A percentile compares a stretch with the other conserved stretches of the same genome.
These are phyloP conservation scores for Crithidia mellificae DNA, from an alignment of 208 protist genomes.

Conservation along the genomic window DNA sequence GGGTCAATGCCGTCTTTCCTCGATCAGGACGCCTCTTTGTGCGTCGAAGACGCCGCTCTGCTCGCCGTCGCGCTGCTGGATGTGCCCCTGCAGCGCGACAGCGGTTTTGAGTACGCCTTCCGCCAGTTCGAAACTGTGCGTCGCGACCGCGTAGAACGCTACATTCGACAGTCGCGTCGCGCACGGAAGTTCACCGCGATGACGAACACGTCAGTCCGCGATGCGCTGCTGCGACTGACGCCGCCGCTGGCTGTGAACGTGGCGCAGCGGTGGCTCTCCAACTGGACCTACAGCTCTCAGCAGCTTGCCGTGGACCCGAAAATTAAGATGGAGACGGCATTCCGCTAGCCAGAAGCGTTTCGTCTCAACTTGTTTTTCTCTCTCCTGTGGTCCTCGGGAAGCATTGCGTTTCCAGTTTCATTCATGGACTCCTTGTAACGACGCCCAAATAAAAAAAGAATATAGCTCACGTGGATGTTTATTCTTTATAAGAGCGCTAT, in stretches of 20 bases:
- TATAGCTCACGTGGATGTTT: too few species aligned
- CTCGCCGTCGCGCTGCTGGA: slow-evolving; percentile 79
- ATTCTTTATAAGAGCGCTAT: too few species aligned
- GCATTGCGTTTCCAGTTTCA: too few species aligned
- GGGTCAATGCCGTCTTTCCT: slow-evolving; percentile 85
- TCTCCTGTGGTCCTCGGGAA: neutral
- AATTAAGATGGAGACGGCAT: slow-evolving; percentile 83
- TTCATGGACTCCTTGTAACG: too few species aligned
- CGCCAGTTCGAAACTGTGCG: slow-evolving; percentile 81
- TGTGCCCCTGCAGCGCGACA: slow-evolving; percentile 75
- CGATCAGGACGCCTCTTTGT: slow-evolving; percentile 82
- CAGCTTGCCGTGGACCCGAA: slow-evolving; percentile 84
- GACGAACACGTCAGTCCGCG: slow-evolving; percentile 44
- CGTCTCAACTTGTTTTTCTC: neutral
- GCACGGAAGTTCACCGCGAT: slow-evolving; percentile 67
- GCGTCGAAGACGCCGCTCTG: slow-evolving; percentile 89
- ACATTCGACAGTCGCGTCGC: slow-evolving; percentile 85
- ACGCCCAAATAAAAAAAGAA: too few species aligned
- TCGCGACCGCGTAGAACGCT: slow-evolving; percentile 82
- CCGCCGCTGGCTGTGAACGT: slow-evolving; percentile 48
- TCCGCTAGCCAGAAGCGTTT: slow-evolving; percentile 28
- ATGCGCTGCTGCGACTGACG: slow-evolving; percentile 48
- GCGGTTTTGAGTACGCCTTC: slow-evolving; percentile 87
- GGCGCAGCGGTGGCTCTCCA: slow-evolving; percentile 78
- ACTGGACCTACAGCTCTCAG: slow-evolving; percentile 86